Base-by-base conservation (phyloP, 1,139 yeast species). In the Chernovozyma aurita region DNA sequence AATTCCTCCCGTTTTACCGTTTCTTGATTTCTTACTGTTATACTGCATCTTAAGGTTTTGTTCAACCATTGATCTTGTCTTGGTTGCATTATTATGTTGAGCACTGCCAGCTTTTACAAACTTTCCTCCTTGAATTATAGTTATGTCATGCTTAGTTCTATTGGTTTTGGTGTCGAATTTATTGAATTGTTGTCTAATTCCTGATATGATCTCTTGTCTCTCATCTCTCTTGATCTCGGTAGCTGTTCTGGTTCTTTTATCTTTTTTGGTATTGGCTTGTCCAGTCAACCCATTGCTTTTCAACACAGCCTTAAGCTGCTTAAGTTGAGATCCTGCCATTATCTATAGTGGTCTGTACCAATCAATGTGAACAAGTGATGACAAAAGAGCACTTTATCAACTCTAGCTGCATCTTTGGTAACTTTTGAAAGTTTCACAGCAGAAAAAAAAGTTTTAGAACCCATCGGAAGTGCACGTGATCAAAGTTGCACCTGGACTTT, bases 321-420 rank as follows among this genome's bases (percentile, higher is more conserved):
- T 88, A 45, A 88, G 69, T 65, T 88, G 97, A 15, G 96, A 85
- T 15, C 95, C 95, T 18, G 88, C 96, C 95, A 86, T 86, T 24
- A 17, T 30, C 9, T 20, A n/a, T n/a, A 11, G 12, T n/a, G 25
- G n/a, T n/a, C n/a, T n/a, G n/a, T n/a, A n/a, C n/a, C n/a, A n/a
- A n/a, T n/a, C n/a, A n/a, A n/a, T n/a, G n/a, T n/a, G n/a, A n/a
- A n/a, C n/a, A n/a, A n/a, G n/a, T n/a, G n/a, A n/a, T n/a, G n/a
- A n/a, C n/a, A n/a, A n/a, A n/a, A n/a, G n/a, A n/a, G n/a, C n/a
- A n/a, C n/a, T n/a, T n/a, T n/a, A n/a, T n/a, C n/a, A n/a, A n/a
- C n/a, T n/a, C n/a, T n/a, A n/a, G n/a, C n/a, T n/a, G n/a, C n/a
- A n/a, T n/a, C n/a, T n/a, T n/a, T n/a, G n/a, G n/a, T n/a, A n/a